A percentile compares a stretch with the other conserved stretches of the same genome.
These are phyloP conservation scores for Tolypocladium nubicola DNA, from an alignment of 2,329 filamentous ascomycete genomes.

Conservation along the genomic window DNA sequence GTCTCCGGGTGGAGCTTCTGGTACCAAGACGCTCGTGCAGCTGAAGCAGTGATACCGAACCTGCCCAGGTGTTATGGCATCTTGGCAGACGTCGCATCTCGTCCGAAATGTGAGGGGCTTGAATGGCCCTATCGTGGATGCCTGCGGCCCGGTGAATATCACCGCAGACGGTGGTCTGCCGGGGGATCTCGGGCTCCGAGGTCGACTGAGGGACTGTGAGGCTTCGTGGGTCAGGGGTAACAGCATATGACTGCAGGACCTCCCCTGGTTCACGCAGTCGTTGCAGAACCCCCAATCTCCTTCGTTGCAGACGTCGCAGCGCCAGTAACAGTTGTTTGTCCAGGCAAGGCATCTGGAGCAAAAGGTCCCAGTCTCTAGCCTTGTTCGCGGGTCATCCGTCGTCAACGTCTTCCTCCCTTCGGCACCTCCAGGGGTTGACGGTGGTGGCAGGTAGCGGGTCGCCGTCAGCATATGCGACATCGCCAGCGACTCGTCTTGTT, in stretches of 20 bases:
- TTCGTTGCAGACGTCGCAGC: conserved; percentile 76
- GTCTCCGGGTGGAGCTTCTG: conserved; percentile 51
- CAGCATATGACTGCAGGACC: conserved; percentile 71
- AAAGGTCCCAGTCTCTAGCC: conserved; percentile 72
- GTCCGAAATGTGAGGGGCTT: conserved; percentile 62
- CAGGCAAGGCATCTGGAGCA: conserved; percentile 65
- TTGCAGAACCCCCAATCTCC: conserved; percentile 95
- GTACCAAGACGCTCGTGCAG: conserved; percentile 46
- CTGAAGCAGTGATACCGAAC: conserved; percentile 70
- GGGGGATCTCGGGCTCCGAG: conserved; percentile 30
- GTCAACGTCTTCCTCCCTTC: conserved; percentile 49
- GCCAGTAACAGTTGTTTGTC: conserved; percentile 82
- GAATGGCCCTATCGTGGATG: conserved; percentile 42
- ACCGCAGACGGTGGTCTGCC: conserved; percentile 36
- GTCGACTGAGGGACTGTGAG: conserved; percentile 20
- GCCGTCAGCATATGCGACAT: conserved; percentile 48
- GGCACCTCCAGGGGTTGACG: conserved; percentile 35
- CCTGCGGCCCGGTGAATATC: conserved; percentile 35
- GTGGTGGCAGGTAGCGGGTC: conserved; percentile 44
- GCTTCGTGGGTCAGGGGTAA: conserved; percentile 60
- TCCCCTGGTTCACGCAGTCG: conserved; percentile 71
- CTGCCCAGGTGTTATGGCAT: conserved; percentile 57
- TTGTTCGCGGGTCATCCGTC: conserved; percentile 53
- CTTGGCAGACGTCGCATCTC: conserved; percentile 68
- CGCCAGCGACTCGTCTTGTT: conserved; percentile 27